Conservation (phyloP, 257 asterid species). For the Dorcoceras hygrometricum region DNA sequence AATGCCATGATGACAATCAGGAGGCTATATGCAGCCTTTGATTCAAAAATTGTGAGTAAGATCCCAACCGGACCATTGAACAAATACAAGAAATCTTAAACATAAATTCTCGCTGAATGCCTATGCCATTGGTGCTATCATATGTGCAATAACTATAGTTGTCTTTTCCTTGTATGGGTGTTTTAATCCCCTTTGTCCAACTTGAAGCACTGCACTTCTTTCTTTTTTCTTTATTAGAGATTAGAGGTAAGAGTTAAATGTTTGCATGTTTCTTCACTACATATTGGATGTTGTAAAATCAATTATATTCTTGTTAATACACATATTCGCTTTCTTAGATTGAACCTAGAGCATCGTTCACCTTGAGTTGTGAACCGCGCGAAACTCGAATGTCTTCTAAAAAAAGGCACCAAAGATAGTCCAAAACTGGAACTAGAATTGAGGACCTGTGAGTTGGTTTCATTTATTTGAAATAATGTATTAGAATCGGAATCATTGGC, state of each 20-base stretch:
- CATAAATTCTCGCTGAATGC: neutral
- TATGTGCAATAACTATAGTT: neutral
- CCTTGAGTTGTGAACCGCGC: no score
- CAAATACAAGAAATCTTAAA: conserved; percentile 35
- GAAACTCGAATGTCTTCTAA: no score
- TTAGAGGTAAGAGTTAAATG: neutral
- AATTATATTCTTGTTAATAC: neutral
- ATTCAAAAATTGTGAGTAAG: conserved; percentile 44
- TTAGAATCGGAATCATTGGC: neutral
- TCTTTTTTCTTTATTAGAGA: neutral
- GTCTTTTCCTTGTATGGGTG: neutral
- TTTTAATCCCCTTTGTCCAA: neutral
- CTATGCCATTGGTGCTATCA: neutral
- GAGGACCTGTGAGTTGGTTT: neutral
- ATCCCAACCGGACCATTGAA: conserved; percentile 39
- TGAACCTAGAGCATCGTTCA: neutral
- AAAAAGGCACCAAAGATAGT: neutral
- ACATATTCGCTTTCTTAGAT: neutral
- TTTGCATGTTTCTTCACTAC: neutral
- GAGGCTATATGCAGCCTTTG: conserved; percentile 43
- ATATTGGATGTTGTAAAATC: neutral
- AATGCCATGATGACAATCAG: conserved; percentile 44
- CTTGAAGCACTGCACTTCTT: neutral
- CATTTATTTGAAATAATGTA: neutral
- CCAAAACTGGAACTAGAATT: neutral